Evolutionary conservation across 2,329 filamentous ascomycete species (phyloP).

Genomic region (Colletotrichum liriopes): DNA sequence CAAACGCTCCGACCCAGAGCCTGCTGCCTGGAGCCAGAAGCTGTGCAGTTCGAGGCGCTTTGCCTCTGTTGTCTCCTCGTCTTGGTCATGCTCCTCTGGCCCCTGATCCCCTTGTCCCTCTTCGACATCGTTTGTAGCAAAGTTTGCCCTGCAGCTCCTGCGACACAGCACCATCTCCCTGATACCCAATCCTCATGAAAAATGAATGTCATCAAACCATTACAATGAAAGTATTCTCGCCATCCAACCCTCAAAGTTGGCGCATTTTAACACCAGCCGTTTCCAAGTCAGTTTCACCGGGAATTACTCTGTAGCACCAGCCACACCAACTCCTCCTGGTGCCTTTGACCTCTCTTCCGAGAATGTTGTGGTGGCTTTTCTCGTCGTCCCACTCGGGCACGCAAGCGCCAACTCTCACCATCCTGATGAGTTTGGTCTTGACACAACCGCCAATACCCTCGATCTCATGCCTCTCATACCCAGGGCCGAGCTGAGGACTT

Average conservation of each 20-base stretch:
- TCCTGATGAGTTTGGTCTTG: slow-evolving; percentile 89
- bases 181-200: neutral
- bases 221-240: neutral
- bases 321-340: slow-evolving; percentile 87
- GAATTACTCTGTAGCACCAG: slow-evolving; percentile 88
- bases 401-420: slow-evolving; percentile 85
- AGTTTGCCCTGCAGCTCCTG: neutral
- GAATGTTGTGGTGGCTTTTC: slow-evolving; percentile 73
- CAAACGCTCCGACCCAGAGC: neutral
- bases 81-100: neutral
- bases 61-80: neutral
- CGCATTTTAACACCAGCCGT: slow-evolving; percentile 32
- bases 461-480: slow-evolving; percentile 90
- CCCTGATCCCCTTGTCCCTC: neutral
- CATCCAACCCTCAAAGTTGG: slow-evolving; percentile 8
- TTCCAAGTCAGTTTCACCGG: slow-evolving; percentile 58
- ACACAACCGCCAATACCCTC: slow-evolving; percentile 91
- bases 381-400: slow-evolving; percentile 92
- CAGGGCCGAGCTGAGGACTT: slow-evolving; percentile 71
- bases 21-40: neutral
- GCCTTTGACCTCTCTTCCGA: slow-evolving; percentile 80
- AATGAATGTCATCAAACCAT: slow-evolving; percentile 10
- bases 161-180: neutral
- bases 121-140: neutral
- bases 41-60: neutral